A percentile compares a stretch with the other conserved stretches of the same genome.
Conservation (phyloP, 2,329 filamentous ascomycete species). For the Claviceps pusilla region DNA sequence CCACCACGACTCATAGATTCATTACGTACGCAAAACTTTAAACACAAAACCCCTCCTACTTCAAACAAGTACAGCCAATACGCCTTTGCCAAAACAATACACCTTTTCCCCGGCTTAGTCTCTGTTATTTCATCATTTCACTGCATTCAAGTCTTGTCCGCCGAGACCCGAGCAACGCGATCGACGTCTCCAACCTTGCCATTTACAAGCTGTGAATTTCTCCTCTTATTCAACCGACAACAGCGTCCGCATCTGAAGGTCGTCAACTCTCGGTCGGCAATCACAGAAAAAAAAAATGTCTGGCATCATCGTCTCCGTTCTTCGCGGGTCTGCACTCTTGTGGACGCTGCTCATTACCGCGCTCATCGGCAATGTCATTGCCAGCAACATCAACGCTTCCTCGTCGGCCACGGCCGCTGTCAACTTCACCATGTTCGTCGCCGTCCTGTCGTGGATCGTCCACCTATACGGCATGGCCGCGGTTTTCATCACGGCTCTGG, state of each 20-base stretch:
- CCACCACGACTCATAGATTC: background rate
- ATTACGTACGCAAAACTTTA: background rate
- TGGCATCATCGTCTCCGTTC: constrained; percentile 27
- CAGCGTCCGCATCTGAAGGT: too few species aligned
- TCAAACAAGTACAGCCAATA: background rate
- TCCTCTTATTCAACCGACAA: background rate
- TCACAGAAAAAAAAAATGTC: constrained; percentile 10
- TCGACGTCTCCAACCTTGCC: background rate
- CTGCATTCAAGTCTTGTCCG: background rate
- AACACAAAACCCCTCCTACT: background rate
- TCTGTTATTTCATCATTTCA: background rate
- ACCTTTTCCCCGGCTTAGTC: background rate
- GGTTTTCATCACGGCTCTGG: constrained; percentile 36
- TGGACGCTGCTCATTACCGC: constrained; percentile 38
- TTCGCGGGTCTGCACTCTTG: constrained; percentile 36
- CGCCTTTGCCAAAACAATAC: background rate
- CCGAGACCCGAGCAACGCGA: background rate
- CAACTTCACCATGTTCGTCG: constrained; percentile 57
- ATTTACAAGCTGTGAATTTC: background rate
- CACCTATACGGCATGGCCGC: constrained; percentile 47
- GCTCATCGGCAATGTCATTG: constrained; percentile 44
- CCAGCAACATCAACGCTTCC: constrained; percentile 29
- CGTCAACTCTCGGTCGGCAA: background rate
- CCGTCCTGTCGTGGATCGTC: constrained; percentile 49
- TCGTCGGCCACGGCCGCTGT: constrained; percentile 30